These are phyloP conservation scores for Prunus padus DNA, from an alignment of 306 rosid genomes.

Conservation along the genomic window DNA sequence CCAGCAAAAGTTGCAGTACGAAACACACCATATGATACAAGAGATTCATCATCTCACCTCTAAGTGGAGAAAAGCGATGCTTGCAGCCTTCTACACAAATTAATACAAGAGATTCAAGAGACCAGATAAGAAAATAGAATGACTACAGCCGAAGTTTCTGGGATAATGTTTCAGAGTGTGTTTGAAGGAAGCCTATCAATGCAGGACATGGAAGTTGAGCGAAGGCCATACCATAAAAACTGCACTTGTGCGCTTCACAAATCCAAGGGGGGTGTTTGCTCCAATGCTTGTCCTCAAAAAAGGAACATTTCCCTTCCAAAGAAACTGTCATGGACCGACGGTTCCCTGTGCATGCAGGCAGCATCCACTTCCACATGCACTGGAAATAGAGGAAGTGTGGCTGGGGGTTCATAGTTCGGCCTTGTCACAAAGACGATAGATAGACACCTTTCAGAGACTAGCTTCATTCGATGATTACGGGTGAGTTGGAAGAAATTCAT, in stretches of 20 bases:
- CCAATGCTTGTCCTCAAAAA: not conserved
- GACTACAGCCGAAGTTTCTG: constrained; percentile 42
- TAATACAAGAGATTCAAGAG: too few species aligned
- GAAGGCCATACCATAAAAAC: constrained; percentile 64
- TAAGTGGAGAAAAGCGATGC: too few species aligned
- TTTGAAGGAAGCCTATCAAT: constrained; percentile 58
- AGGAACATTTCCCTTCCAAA: constrained; percentile 32
- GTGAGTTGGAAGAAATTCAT: not conserved
- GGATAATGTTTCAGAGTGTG: constrained; percentile 40
- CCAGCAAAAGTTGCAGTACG: too few species aligned
- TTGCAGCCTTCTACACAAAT: too few species aligned
- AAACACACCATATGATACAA: too few species aligned
- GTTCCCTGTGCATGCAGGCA: not conserved
- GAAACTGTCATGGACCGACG: constrained; percentile 6
- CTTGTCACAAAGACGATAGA: not conserved
- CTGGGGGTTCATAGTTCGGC: not conserved
- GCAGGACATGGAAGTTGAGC: constrained; percentile 42
- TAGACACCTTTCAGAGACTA: not conserved
- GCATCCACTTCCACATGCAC: not conserved
- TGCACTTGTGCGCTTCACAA: constrained; percentile 32
- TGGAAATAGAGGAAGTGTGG: not conserved
- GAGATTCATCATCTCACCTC: too few species aligned
- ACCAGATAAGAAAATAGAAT: constrained; percentile 8
- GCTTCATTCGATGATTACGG: not conserved
- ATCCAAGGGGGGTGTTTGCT: not conserved